These are phyloP conservation scores for Coprinopsis strossmayeri DNA, from an alignment of 768 basidiomycete genomes.

Conservation along the genomic window DNA sequence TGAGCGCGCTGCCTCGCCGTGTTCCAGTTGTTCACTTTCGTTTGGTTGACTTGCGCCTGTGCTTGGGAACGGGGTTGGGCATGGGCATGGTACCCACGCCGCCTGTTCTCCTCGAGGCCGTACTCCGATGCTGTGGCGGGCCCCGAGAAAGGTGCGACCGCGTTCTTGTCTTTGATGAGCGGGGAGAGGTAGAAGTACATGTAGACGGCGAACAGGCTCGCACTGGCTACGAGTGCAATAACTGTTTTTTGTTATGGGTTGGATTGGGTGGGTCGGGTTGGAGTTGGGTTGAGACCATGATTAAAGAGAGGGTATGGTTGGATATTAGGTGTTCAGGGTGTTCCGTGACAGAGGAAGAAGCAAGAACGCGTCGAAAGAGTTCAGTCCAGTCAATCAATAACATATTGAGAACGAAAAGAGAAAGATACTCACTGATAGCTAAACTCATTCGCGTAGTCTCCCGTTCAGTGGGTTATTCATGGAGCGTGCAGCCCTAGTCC, in stretches of 20 bases:
- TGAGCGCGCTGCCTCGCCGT: neutral
- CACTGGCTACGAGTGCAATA: constrained; percentile 16
- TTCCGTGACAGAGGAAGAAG: neutral
- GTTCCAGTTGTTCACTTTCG: neutral
- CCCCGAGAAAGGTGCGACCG: neutral
- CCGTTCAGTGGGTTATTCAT: too few species aligned
- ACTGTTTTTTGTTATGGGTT: too few species aligned
- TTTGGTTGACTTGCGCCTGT: neutral
- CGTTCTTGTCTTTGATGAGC: constrained; percentile 11
- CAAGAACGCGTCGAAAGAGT: neutral
- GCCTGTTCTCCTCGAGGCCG: neutral
- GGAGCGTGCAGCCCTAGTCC: too few species aligned
- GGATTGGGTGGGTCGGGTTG: too few species aligned
- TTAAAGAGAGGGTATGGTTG: too few species aligned
- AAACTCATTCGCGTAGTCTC: neutral
- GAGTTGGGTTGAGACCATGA: too few species aligned
- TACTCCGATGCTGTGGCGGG: neutral
- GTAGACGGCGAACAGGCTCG: constrained; percentile 18
- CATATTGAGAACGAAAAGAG: neutral
- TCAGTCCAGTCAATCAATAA: neutral
- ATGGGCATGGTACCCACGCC: too few species aligned
- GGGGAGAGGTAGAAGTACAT: constrained; percentile 20
- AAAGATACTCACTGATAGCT: neutral
- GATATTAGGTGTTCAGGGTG: too few species aligned
- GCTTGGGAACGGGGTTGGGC: too few species aligned